Percentiles rank a stretch among this genome's conserved stretches.
phyloP scores from a whole-genome alignment of 1,284 basidiomycete species.

The Ceratorhiza oryzae-sativae region DNA sequence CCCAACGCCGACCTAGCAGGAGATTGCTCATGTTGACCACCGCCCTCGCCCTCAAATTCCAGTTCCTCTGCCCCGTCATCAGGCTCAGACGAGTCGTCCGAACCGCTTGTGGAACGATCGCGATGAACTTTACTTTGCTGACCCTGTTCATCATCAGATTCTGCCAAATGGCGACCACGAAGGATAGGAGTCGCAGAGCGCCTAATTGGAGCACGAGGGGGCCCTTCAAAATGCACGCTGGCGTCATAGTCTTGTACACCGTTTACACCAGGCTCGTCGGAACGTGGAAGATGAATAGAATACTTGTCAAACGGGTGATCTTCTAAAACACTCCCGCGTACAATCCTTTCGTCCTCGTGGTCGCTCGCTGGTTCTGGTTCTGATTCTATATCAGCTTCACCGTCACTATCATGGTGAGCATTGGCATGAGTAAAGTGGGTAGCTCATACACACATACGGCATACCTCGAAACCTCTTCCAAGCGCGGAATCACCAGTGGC shows the following conservation, averaged over 20 bases:
- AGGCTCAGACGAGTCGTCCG: neutral
- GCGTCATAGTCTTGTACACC: slow-evolving; percentile 13
- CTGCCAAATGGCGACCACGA: neutral
- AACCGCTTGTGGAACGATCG: slow-evolving; percentile 2
- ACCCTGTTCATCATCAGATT: neutral
- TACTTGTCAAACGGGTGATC: neutral
- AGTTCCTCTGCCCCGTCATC: neutral
- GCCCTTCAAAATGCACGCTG: slow-evolving; percentile 24
- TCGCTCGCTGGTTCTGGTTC: neutral
- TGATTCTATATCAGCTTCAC: neutral
- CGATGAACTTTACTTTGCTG: neutral
- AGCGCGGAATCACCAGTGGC: neutral
- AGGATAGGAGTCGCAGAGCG: slow-evolving; percentile 22
- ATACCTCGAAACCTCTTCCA: neutral
- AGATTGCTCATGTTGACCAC: too few relatives aligned
- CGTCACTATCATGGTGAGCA: neutral
- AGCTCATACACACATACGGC: neutral
- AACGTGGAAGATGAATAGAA: neutral
- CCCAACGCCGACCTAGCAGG: neutral
- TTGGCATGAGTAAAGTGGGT: neutral
- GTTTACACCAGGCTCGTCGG: neutral
- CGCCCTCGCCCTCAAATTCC: neutral
- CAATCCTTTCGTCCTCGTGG: neutral
- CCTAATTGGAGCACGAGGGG: slow-evolving; percentile 1
- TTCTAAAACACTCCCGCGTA: neutral